phyloP scores from a whole-genome alignment of 208 protist species.

The Spongospora subterranea region DNA sequence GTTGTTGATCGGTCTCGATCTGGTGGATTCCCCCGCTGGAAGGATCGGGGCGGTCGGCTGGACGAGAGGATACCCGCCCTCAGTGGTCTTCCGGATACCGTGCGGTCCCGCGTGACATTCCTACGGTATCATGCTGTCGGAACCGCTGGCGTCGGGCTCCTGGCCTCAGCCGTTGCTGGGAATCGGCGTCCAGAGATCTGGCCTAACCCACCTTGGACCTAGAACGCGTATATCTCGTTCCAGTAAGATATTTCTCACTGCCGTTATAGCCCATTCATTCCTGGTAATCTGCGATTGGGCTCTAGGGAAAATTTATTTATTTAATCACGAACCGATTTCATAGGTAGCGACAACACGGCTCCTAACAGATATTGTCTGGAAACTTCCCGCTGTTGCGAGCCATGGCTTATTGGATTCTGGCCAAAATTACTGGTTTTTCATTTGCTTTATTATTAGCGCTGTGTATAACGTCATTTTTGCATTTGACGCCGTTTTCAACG shows the following conservation, averaged over 20 bases:
- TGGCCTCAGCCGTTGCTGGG: slow-evolving; percentile 36
- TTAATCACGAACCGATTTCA: too few relatives aligned
- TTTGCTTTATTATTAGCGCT: slow-evolving; percentile 42
- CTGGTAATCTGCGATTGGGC: not conserved
- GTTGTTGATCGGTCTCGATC: too few relatives aligned
- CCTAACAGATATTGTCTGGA: slow-evolving; percentile 34
- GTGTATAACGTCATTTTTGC: slow-evolving; percentile 38
- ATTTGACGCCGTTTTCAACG: slow-evolving; percentile 28
- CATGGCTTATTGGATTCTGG: not conserved
- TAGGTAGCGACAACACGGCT: not conserved
- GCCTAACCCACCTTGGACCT: not conserved
- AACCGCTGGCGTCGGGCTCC: not conserved
- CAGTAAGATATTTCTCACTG: not conserved
- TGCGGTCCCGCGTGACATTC: too few relatives aligned
- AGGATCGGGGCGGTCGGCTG: too few relatives aligned
- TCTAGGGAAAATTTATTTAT: not conserved
- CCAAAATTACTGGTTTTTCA: slow-evolving; percentile 34
- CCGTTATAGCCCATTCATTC: not conserved
- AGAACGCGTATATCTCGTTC: not conserved
- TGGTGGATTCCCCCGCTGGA: too few relatives aligned
- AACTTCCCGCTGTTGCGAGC: not conserved
- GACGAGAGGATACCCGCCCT: too few relatives aligned
- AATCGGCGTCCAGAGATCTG: not conserved
- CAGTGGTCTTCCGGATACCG: too few relatives aligned
- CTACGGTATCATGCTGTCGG: not conserved